Evolutionary conservation across 768 basidiomycete genomes (phyloP).

Genomic region (Hygrocybe coccinea): DNA sequence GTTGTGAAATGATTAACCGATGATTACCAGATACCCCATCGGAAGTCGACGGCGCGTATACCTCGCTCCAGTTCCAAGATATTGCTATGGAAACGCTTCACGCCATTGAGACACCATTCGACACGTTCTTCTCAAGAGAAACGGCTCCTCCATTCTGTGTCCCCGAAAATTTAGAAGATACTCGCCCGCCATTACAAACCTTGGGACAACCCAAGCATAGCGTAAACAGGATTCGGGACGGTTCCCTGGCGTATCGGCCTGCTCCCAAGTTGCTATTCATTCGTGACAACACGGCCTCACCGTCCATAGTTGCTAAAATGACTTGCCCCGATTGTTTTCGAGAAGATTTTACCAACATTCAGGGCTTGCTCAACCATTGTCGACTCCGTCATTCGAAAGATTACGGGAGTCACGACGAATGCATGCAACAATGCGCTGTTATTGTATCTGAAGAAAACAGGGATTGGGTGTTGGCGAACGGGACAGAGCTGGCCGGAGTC

Average conservation of each 20-base stretch:
- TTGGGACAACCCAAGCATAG: background rate
- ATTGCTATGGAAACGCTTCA: constrained; percentile 40
- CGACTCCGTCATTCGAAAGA: constrained; percentile 45
- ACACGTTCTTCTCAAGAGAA: constrained; percentile 28
- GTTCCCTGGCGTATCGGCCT: background rate
- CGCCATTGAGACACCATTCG: constrained; percentile 37
- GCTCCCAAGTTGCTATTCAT: constrained; percentile 3
- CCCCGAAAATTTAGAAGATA: constrained; percentile 19
- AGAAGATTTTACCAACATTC: constrained; percentile 44
- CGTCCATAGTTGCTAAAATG: constrained; percentile 25
- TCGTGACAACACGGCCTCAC: constrained; percentile 2
- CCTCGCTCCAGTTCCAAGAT: no score
- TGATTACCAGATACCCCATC: background rate
- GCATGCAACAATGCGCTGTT: constrained; percentile 47
- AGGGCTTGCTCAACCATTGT: constrained; percentile 53
- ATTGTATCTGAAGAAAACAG: constrained; percentile 5
- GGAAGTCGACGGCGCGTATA: no score
- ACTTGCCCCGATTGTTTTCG: constrained; percentile 44
- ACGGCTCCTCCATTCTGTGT: constrained; percentile 24
- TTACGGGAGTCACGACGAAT: constrained; percentile 55
- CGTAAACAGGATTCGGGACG: constrained; percentile 17
- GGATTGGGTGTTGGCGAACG: background rate
- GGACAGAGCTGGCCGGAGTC: constrained; percentile 35
- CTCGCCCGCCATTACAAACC: constrained; percentile 19
- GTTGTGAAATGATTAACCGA: constrained; percentile 1